Evolutionary conservation across 2,329 filamentous ascomycete species (phyloP), one percentile per base, ranked within the genome.

Genomic region (Chrysoporthe cubensis): DNA sequence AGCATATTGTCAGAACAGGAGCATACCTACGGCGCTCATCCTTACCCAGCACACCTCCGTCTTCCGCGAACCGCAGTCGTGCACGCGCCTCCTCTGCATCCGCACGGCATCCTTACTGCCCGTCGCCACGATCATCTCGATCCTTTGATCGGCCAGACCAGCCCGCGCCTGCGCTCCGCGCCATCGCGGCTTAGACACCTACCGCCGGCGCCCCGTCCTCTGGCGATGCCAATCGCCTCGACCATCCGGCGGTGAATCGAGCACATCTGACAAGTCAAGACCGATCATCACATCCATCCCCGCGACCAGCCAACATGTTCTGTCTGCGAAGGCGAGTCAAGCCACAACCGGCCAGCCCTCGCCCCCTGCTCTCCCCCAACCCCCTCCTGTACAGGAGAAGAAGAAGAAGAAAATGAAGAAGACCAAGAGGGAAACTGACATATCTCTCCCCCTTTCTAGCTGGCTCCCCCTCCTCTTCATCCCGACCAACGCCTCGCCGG

Each of bases 381-480:
- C 44, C 14, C 48, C 48, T 21, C 48, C 50, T 7, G 50, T 13
- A 6, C 50, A 21, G 34, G 16, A 11, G 14, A 3, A n/a, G 5
- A 40, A 40, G 61, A 44, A 46, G 13, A 44, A 34, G 21, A 26
- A 21, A 44, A 64, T 8, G 61, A 46, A 46, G 14, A 44, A 40
- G 21, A 26, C n/a, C 42, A 64, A 16, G 42, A 58, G 42, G 52
- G 9, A 66, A 50, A 52, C 34, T 52, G 37, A 68, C 67, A 40
- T 71, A 62, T 65, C 64, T 62, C 3, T 52, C 11, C 44, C 50
- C 50, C 42, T 37, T 44, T 44, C 26, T 74, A 95, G 92, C 80
- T 95, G 92, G 91, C 87, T 96, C 63, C 92, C 92, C 42, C 89
- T 96, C 73, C 91, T 96, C 78, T 94, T 96, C 80, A 94, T 96